Evolutionary conservation across 192 early-diverging fungal genomes (phyloP).

Genomic region (Pecoramyces ruminantium): DNA sequence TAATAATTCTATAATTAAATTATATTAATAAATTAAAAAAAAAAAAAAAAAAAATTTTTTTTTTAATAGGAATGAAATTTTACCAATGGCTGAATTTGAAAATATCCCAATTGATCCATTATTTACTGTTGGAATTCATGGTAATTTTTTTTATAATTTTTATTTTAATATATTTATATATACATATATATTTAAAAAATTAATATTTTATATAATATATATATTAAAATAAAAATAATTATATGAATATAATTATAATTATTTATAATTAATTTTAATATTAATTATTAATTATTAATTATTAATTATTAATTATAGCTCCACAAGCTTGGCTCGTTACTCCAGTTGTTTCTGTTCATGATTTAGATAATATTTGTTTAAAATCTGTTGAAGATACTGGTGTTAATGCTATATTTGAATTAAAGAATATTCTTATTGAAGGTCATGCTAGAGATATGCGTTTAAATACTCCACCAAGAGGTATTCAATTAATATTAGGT

Average conservation of each 20-base stretch:
- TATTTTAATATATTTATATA: not conserved
- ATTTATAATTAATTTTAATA: not conserved
- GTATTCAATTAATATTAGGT: constrained; percentile 75
- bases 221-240: too few relatives aligned
- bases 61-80: constrained; percentile 5
- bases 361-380: constrained; percentile 83
- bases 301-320: constrained; percentile 11
- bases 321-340: constrained; percentile 80
- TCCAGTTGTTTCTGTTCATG: constrained; percentile 59
- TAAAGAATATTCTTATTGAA: constrained; percentile 77
- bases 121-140: constrained; percentile 75
- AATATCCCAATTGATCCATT: constrained; percentile 61
- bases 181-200: too few relatives aligned
- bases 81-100: constrained; percentile 48
- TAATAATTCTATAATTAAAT: too few relatives aligned
- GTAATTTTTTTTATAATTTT: constrained; percentile 1
- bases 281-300: not conserved
- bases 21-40: too few relatives aligned
- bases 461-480: constrained; percentile 61
- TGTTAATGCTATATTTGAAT: constrained; percentile 57
- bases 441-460: constrained; percentile 63
- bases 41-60: too few relatives aligned
- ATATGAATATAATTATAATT: too few relatives aligned
- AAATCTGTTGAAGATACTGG: constrained; percentile 11
- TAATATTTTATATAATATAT: too few relatives aligned